Evolutionary conservation across 2,329 filamentous ascomycete species (phyloP).

Genomic region (Sclerotinia glacialis): DNA sequence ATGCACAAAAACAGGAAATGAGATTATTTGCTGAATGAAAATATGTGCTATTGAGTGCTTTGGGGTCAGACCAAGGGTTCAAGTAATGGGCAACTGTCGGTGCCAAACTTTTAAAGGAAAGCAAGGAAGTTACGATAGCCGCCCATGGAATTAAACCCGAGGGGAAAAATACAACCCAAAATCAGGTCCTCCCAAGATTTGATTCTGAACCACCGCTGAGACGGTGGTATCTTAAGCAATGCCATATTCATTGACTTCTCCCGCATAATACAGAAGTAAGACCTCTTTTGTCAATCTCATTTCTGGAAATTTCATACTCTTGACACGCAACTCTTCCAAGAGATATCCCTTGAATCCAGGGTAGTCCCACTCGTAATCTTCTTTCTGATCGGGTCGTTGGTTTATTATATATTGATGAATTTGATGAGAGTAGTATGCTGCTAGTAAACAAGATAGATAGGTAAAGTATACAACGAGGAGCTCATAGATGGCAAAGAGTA

Average conservation of each 20-base stretch:
- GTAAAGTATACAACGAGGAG: not conserved
- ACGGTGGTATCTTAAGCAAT: slow-evolving; percentile 13
- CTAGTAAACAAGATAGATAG: not conserved
- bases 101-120: not conserved
- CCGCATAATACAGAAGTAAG: not conserved
- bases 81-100: not conserved
- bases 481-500: not conserved
- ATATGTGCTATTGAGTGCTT: not conserved
- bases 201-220: not conserved
- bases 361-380: slow-evolving; percentile 16
- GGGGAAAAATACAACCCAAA: not conserved
- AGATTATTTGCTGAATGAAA: not conserved
- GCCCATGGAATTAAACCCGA: not conserved
- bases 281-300: not conserved
- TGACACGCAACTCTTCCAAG: not conserved
- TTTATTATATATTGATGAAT: not conserved
- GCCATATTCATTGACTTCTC: not conserved
- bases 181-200: not conserved
- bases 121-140: not conserved
- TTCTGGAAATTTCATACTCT: not conserved
- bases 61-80: not conserved
- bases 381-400: not conserved
- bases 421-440: not conserved
- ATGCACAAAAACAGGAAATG: not conserved
- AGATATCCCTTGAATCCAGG: slow-evolving; percentile 15